A percentile compares a stretch with the other conserved stretches of the same genome.
Evolutionary conservation across 2,329 filamentous ascomycete species (phyloP).

Genomic region (Epicoccum nigrum): DNA sequence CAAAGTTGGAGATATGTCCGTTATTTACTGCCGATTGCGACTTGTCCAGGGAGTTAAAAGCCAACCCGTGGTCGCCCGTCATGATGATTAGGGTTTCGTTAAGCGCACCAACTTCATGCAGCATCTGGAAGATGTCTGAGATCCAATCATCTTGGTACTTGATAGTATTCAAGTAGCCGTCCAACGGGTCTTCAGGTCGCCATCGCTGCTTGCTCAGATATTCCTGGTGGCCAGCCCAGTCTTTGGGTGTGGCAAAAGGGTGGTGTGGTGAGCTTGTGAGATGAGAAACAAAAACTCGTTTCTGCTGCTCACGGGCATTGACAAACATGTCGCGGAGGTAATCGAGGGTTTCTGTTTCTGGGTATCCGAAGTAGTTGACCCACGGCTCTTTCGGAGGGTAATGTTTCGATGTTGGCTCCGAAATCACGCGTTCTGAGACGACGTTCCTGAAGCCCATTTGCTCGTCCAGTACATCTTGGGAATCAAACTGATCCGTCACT

Average conservation of each 20-base stretch:
- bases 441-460: constrained; percentile 24
- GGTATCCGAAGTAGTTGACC: constrained; percentile 26
- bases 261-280: constrained; percentile 26
- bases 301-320: constrained; percentile 14
- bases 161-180: constrained; percentile 26
- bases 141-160: constrained; percentile 27
- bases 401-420: constrained; percentile 20
- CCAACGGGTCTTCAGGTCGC: constrained; percentile 21
- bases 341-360: constrained; percentile 21
- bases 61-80: constrained; percentile 25
- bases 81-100: constrained; percentile 23
- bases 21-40: constrained; percentile 24
- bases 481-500: constrained; percentile 25
- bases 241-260: constrained; percentile 22
- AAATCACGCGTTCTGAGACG: constrained; percentile 20
- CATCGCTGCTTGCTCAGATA: constrained; percentile 21
- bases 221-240: constrained; percentile 14
- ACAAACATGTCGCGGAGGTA: constrained; percentile 26
- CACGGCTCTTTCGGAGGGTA: constrained; percentile 23
- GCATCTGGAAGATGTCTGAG: constrained; percentile 24
- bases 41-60: constrained; percentile 23
- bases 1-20: constrained; percentile 24
- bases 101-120: constrained; percentile 21
- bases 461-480: constrained; percentile 19
- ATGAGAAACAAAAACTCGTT: constrained; percentile 23